Base-by-base conservation (phyloP, 805 yeast genomes). In the Wickerhamomyces mucosus region DNA sequence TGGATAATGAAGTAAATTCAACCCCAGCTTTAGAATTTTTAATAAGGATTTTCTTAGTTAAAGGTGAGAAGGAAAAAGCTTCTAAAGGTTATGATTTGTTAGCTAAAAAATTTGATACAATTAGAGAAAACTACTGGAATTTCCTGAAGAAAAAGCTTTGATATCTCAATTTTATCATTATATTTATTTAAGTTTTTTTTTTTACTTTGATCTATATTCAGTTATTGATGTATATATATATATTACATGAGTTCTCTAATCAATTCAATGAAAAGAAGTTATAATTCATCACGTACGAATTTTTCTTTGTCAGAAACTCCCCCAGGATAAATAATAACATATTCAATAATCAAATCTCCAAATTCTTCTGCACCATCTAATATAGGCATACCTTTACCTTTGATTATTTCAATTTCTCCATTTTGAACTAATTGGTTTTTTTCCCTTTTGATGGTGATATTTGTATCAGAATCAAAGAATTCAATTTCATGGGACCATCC, bases 321-420 rank as follows among this genome's bases (percentile, higher is more conserved):
- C 21, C 49, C 53, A 2, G 78, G 77, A 31, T 51, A 55, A 5
- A 73, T 43, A 7, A 73, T 63, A 13, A 51, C 53, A 42, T 70
- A 72, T 21, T 72, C 70, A 13, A 73, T 56, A 43, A 54, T 63
- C 40, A 72, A 51, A 44, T 73, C 72, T 42, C 82, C 75, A 51
- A 56, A 63, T 50, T 71, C 67, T 29, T 67, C 74, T 15, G 59
- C 60, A 16, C 65, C 65, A 25, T 59, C 65, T 16, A 47, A 42
- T 5, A 63, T 39, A 3, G 97, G 97, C 96, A 92, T 85, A 16
- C 98, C 98, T 45, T 70, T 77, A 6, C 82, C 86, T 39, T 64
- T 58, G 21, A 89, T 42, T 3, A 65, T 55, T 53, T 92, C 95
- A 7, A 80, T 63, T 42, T 84, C 81, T 3, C 94, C 94, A 46